Conservation (phyloP, 1,284 basidiomycete genomes). For the Boletus semigastroideus region DNA sequence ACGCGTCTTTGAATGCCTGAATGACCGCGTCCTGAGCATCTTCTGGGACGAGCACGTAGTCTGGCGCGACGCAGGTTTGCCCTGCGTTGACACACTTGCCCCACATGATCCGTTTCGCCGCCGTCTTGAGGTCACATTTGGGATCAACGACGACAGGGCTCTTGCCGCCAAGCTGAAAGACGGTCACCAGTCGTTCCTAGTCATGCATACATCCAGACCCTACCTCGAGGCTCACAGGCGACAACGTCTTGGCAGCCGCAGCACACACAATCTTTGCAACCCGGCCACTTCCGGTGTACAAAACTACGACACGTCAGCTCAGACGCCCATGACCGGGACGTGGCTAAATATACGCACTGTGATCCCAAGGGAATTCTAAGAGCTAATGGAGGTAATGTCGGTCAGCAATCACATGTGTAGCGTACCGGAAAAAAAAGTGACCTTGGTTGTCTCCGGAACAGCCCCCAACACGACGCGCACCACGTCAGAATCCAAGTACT, state of each 20-base stretch:
- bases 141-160: slow-evolving; percentile 82
- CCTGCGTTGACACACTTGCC: slow-evolving; percentile 79
- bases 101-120: slow-evolving; percentile 72
- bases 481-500: slow-evolving; percentile 79
- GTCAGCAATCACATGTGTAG: slow-evolving; percentile 2
- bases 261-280: slow-evolving; percentile 78
- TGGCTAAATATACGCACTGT: slow-evolving; percentile 54
- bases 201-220: neutral
- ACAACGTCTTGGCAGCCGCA: slow-evolving; percentile 85
- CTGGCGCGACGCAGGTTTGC: slow-evolving; percentile 74
- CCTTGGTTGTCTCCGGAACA: slow-evolving; percentile 72
- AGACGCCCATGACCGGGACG: too few species aligned
- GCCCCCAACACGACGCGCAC: slow-evolving; percentile 77
- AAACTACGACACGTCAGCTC: slow-evolving; percentile 38
- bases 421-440: slow-evolving; percentile 17
- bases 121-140: slow-evolving; percentile 55
- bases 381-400: slow-evolving; percentile 39
- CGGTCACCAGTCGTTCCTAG: neutral
- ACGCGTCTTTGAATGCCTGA: slow-evolving; percentile 62
- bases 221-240: slow-evolving; percentile 81
- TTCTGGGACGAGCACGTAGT: slow-evolving; percentile 76
- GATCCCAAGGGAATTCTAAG: slow-evolving; percentile 84
- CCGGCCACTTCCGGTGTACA: slow-evolving; percentile 61
- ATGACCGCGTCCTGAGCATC: slow-evolving; percentile 65
- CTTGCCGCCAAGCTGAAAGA: slow-evolving; percentile 50